Evolutionary conservation across 2,329 filamentous ascomycete genomes (phyloP).

Genomic region (Tolypocladium ovalisporum): DNA sequence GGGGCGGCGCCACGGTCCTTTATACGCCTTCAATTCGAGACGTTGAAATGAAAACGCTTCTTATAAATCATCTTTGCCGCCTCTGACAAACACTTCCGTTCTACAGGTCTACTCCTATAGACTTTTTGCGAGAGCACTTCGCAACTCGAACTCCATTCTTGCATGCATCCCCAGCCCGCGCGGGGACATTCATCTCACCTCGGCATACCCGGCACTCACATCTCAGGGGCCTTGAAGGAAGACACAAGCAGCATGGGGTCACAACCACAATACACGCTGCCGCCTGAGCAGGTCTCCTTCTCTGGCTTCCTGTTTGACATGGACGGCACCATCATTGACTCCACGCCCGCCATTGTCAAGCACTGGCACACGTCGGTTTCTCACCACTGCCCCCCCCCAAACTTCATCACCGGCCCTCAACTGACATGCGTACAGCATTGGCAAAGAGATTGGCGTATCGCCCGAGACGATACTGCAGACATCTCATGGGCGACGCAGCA

Average conservation of each 20-base stretch:
- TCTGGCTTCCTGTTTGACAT: conserved; percentile 59
- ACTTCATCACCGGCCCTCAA: background rate
- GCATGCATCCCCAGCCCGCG: background rate
- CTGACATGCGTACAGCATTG: conserved; percentile 43
- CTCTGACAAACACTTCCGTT: background rate
- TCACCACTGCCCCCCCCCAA: background rate
- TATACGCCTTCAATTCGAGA: background rate
- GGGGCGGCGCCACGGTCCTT: background rate
- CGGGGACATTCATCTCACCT: background rate
- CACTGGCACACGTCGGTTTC: conserved; percentile 58
- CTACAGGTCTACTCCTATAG: background rate
- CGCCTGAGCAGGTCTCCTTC: conserved; percentile 36
- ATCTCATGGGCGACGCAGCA: conserved; percentile 81
- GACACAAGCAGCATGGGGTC: conserved; percentile 18
- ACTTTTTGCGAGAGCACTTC: background rate
- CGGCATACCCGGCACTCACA: background rate
- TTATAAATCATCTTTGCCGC: background rate
- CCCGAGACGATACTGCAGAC: conserved; percentile 79
- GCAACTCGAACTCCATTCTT: background rate
- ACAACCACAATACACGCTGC: conserved; percentile 26
- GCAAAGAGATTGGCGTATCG: conserved; percentile 71
- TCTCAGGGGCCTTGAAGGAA: background rate
- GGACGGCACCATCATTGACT: conserved; percentile 79
- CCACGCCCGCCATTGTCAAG: conserved; percentile 64
- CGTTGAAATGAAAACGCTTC: background rate